Evolutionary conservation across 257 asterid species (phyloP).

Genomic region (Solanum corneliomulleri): DNA sequence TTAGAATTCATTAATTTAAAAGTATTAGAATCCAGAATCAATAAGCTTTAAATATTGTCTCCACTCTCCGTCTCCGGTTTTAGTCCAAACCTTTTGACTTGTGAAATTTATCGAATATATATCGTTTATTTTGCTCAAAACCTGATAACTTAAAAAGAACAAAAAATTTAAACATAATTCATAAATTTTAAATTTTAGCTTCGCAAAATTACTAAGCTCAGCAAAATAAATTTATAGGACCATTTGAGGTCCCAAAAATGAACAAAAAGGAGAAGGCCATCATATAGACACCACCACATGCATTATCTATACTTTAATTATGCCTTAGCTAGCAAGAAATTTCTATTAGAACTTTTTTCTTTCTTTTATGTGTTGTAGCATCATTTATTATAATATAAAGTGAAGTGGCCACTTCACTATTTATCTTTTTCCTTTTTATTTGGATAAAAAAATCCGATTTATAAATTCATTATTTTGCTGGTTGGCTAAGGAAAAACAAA

Average conservation of each 20-base stretch:
- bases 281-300: neutral
- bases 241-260: neutral
- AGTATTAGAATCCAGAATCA: neutral
- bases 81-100: neutral
- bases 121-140: neutral
- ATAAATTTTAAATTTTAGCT: neutral
- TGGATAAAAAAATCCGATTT: neutral
- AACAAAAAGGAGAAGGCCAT: neutral
- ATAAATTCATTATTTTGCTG: neutral
- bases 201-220: neutral
- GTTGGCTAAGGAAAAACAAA: too few relatives aligned
- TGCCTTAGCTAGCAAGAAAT: constrained; percentile 1
- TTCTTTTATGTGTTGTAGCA: neutral
- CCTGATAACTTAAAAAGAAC: neutral
- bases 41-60: neutral
- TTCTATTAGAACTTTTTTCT: neutral
- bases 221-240: neutral
- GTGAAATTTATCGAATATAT: neutral
- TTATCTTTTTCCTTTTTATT: neutral
- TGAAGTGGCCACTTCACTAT: neutral
- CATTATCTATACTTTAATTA: neutral
- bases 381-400: neutral
- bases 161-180: too few relatives aligned
- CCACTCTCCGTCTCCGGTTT: accelerated
- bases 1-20: neutral